phyloP scores from a whole-genome alignment of 305 asterid species.

The Stenogyne calaminthoides region DNA sequence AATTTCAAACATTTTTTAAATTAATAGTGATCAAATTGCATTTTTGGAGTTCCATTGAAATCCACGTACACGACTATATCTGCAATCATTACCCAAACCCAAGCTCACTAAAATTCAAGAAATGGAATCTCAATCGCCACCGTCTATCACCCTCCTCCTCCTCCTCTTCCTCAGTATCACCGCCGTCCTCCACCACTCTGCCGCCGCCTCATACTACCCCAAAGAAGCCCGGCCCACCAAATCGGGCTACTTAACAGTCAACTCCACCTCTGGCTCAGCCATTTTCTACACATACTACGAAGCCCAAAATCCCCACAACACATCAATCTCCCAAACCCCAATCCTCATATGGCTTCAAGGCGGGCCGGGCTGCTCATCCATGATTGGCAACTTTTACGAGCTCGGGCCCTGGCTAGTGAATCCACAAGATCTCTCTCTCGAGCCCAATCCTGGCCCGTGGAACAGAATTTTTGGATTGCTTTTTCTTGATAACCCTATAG shows the following conservation, averaged over 20 bases:
- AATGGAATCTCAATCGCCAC: slow-evolving; percentile 41
- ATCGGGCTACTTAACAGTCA: slow-evolving; percentile 75
- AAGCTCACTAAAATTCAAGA: background rate
- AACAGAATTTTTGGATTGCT: slow-evolving; percentile 69
- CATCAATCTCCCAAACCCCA: slow-evolving; percentile 54
- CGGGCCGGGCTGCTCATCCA: slow-evolving; percentile 91
- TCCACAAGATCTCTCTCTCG: slow-evolving; percentile 38
- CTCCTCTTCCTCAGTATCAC: slow-evolving; percentile 39
- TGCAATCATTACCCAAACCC: background rate
- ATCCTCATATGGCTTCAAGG: slow-evolving; percentile 91
- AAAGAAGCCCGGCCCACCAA: slow-evolving; percentile 71
- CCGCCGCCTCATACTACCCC: slow-evolving; percentile 45
- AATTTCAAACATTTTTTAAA: background rate
- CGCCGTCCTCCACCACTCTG: slow-evolving; percentile 37
- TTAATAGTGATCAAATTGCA: background rate
- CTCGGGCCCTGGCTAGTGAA: slow-evolving; percentile 78
- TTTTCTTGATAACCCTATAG: slow-evolving; percentile 89
- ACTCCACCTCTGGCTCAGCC: slow-evolving; percentile 71
- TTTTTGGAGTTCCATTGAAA: background rate
- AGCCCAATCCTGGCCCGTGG: slow-evolving; percentile 70
- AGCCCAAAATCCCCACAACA: slow-evolving; percentile 43
- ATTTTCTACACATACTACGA: slow-evolving; percentile 81
- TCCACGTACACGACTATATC: slow-evolving; percentile 11
- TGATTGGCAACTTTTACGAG: slow-evolving; percentile 78
- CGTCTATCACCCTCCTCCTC: slow-evolving; percentile 22